Conservation (phyloP, 1,284 basidiomycete genomes). For the Meira miltonrushii region DNA sequence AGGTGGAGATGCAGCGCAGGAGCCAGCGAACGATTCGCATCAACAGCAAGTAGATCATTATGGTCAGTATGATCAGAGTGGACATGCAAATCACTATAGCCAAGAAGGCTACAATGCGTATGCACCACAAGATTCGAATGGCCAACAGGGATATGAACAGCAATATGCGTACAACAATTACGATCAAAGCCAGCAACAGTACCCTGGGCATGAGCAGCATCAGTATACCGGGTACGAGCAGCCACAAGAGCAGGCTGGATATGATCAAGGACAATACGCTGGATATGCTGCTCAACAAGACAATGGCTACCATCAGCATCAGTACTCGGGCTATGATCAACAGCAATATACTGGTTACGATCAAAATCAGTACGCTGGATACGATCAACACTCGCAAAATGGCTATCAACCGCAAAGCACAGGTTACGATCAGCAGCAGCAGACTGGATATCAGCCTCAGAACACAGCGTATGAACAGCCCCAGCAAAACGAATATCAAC, state of each 20-base stretch:
- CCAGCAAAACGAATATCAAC: conserved; percentile 7
- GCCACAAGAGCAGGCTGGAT: neutral
- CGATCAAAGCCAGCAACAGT: neutral
- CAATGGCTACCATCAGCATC: neutral
- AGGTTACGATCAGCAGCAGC: conserved; percentile 9
- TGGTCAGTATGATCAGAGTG: too few species aligned
- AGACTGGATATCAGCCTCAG: conserved; percentile 10
- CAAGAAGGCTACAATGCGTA: conserved; percentile 6
- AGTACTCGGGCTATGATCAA: neutral
- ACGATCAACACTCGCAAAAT: conserved; percentile 6
- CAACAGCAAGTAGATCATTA: too few species aligned
- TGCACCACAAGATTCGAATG: neutral
- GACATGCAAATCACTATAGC: conserved; percentile 16
- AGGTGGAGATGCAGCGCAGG: conserved; percentile 12
- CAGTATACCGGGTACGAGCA: too few species aligned
- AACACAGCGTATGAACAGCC: conserved; percentile 16
- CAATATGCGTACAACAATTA: neutral
- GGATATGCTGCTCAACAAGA: conserved; percentile 4
- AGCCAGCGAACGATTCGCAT: conserved; percentile 9
- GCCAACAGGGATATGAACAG: neutral
- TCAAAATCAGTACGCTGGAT: conserved; percentile 11
- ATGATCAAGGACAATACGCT: conserved; percentile 16
- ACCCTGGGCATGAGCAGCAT: conserved; percentile 14
- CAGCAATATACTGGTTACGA: conserved; percentile 1
- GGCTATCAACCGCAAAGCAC: conserved; percentile 12